phyloP scores from a whole-genome alignment of 176 grass and related monocot genomes.

The Paspalum vaginatum region DNA sequence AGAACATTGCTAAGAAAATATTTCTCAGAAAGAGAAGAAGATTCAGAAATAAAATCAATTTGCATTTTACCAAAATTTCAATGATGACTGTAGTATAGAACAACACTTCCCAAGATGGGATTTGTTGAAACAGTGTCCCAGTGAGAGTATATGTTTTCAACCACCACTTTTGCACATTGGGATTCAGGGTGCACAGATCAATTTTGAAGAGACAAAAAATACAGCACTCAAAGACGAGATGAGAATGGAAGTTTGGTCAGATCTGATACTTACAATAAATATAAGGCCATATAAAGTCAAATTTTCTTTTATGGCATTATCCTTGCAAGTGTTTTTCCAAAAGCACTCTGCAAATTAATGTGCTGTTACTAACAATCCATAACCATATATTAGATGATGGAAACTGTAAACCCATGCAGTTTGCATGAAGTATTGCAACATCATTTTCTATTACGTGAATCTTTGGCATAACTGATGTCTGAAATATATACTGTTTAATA shows the following conservation, averaged over 20 bases:
- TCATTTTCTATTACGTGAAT: background rate
- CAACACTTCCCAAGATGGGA: background rate
- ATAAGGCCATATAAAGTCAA: slow-evolving; percentile 49
- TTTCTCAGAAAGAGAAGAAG: background rate
- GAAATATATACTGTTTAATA: slow-evolving; percentile 1
- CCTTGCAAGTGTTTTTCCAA: slow-evolving; percentile 53
- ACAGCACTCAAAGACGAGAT: background rate
- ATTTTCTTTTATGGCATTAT: slow-evolving; percentile 60
- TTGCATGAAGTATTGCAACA: slow-evolving; percentile 12
- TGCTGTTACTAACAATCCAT: slow-evolving; percentile 1
- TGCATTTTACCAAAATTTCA: background rate
- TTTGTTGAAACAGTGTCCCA: background rate
- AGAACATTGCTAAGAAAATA: slow-evolving; percentile 6
- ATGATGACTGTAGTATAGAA: background rate
- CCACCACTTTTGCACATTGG: background rate
- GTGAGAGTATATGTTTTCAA: background rate
- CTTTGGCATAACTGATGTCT: background rate
- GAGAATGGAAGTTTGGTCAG: background rate
- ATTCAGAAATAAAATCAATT: slow-evolving; percentile 5
- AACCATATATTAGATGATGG: background rate
- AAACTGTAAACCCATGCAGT: slow-evolving; percentile 17
- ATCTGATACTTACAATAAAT: slow-evolving; percentile 62
- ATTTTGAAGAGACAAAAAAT: background rate
- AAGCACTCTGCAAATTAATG: slow-evolving; percentile 58
- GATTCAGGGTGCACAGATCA: background rate